Percentiles rank a stretch among this genome's conserved stretches.
phyloP scores from a whole-genome alignment of 1,284 basidiomycete genomes.

The Boletus holoroseus region DNA sequence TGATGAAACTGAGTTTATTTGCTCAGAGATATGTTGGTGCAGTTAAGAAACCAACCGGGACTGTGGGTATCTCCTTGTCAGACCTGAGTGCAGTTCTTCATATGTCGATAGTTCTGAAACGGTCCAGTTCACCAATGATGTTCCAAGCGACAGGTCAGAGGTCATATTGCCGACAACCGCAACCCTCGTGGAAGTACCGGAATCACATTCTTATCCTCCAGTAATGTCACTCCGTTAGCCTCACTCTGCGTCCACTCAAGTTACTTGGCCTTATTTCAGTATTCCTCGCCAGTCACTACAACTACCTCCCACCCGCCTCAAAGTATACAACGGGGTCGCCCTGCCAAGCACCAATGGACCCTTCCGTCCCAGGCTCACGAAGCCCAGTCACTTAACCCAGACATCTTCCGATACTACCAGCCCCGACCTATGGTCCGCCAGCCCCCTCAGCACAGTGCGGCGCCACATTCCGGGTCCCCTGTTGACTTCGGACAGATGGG shows the following conservation, averaged over 20 bases:
- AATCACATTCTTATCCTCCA: slow-evolving; percentile 14
- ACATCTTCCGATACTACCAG: slow-evolving; percentile 8
- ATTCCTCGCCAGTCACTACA: slow-evolving; percentile 2
- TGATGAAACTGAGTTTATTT: background rate
- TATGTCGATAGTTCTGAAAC: slow-evolving; percentile 11
- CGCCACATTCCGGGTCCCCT: slow-evolving; percentile 3
- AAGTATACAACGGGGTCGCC: slow-evolving; percentile 3
- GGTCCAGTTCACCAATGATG: slow-evolving; percentile 13
- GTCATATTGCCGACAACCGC: slow-evolving; percentile 30
- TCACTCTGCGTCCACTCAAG: slow-evolving; percentile 6
- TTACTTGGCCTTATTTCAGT: slow-evolving; percentile 8
- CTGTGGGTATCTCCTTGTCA: slow-evolving; percentile 17
- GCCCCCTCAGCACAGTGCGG: background rate
- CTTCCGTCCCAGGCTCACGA: slow-evolving; percentile 2
- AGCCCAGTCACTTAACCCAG: slow-evolving; percentile 5
- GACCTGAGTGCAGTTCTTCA: slow-evolving; percentile 4
- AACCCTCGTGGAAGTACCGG: slow-evolving; percentile 29
- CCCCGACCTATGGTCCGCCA: background rate
- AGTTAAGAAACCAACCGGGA: slow-evolving; percentile 14
- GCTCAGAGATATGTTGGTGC: slow-evolving; percentile 19
- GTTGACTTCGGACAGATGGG: slow-evolving; percentile 4
- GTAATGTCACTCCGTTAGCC: slow-evolving; percentile 14
- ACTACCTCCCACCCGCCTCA: slow-evolving; percentile 1
- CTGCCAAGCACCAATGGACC: slow-evolving; percentile 3
- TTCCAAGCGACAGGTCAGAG: slow-evolving; percentile 13